A percentile compares a stretch with the other conserved stretches of the same genome.
These are phyloP conservation scores for Russula virescens DNA, from an alignment of 768 basidiomycete genomes.

Conservation along the genomic window DNA sequence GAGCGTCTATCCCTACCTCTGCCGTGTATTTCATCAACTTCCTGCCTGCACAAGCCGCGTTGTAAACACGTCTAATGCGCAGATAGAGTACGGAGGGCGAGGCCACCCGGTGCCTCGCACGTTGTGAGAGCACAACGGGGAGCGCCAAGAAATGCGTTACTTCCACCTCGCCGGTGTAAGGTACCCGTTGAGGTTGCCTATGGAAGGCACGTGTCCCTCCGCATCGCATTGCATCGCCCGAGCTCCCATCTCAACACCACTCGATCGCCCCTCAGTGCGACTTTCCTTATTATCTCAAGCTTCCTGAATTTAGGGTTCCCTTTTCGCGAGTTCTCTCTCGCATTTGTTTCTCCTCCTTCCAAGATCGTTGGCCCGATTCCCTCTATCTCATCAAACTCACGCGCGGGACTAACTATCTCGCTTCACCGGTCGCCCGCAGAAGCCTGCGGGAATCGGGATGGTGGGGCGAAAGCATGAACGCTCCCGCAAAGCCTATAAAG, in stretches of 20 bases:
- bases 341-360: too few relatives aligned
- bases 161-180: constrained; percentile 61
- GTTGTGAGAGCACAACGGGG: constrained; percentile 30
- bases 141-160: constrained; percentile 59
- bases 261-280: too few relatives aligned
- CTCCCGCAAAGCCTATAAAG: constrained; percentile 50
- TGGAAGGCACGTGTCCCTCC: too few relatives aligned
- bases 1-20: constrained; percentile 9
- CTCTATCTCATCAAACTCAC: too few relatives aligned
- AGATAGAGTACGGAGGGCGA: constrained; percentile 27
- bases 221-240: too few relatives aligned
- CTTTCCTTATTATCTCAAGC: too few relatives aligned
- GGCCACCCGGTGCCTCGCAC: constrained; percentile 30
- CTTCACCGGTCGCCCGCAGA: constrained; percentile 55
- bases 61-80: constrained; percentile 40
- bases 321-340: too few relatives aligned
- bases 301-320: too few relatives aligned
- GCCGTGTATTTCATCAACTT: constrained; percentile 1
- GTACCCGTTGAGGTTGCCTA: too few relatives aligned
- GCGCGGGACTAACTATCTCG: too few relatives aligned
- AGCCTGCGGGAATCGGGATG: constrained; percentile 30
- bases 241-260: too few relatives aligned
- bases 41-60: constrained; percentile 11
- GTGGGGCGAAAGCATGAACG: constrained; percentile 39
- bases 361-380: too few relatives aligned